phyloP scores from a whole-genome alignment of 2,329 filamentous ascomycete genomes.

The Sarocladiaceae sp. region DNA sequence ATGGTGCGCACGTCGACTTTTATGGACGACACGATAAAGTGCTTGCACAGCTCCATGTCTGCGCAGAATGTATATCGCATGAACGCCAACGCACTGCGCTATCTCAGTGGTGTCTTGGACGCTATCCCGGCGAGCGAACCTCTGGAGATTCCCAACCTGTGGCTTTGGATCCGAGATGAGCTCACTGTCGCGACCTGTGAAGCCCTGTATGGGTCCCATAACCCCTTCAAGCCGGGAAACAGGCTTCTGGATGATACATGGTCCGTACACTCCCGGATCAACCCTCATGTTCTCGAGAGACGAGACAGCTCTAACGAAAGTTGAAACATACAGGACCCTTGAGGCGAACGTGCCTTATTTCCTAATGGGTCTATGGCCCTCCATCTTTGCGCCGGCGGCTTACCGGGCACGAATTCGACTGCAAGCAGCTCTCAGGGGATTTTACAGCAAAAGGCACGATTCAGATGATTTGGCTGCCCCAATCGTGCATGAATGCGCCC shows the following conservation, averaged over 20 bases:
- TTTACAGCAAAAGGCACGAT: slow-evolving; percentile 22
- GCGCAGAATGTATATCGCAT: slow-evolving; percentile 26
- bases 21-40: slow-evolving; percentile 28
- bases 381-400: background rate
- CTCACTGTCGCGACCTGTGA: slow-evolving; percentile 30
- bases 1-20: slow-evolving; percentile 10
- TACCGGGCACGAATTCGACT: slow-evolving; percentile 14
- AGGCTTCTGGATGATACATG: background rate
- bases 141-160: slow-evolving; percentile 27
- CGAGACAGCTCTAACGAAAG: background rate
- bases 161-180: slow-evolving; percentile 28
- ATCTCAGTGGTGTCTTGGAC: slow-evolving; percentile 18
- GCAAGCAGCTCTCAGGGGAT: slow-evolving; percentile 20
- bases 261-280: background rate
- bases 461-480: slow-evolving; percentile 19
- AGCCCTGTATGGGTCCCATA: slow-evolving; percentile 36
- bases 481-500: slow-evolving; percentile 21
- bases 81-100: slow-evolving; percentile 26
- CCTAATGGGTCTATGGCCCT: background rate
- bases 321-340: background rate
- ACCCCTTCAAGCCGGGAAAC: slow-evolving; percentile 20
- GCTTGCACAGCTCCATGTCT: slow-evolving; percentile 27
- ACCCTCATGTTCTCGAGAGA: background rate
- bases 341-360: background rate
- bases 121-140: background rate